phyloP scores from a whole-genome alignment of 1,284 basidiomycete genomes.

The Macrocystidia cucumis region DNA sequence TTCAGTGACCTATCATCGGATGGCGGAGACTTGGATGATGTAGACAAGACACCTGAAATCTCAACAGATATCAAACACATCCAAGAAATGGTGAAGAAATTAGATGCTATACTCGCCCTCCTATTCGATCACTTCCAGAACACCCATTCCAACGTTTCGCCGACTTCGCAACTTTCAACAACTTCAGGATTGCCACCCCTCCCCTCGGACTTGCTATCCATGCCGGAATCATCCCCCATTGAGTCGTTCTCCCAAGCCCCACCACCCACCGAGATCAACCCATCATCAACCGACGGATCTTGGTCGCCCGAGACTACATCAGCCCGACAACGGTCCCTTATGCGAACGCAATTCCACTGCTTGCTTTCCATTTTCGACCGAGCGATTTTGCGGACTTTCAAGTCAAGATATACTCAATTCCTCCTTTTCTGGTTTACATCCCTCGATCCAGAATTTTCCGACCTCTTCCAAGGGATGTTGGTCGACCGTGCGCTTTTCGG shows the following conservation, averaged over 20 bases:
- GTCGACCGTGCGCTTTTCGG: conserved; percentile 79
- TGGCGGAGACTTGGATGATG: conserved; percentile 50
- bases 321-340: conserved; percentile 28
- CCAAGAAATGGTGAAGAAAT: conserved; percentile 82
- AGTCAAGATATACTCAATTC: conserved; percentile 97
- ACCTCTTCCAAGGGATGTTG: conserved; percentile 90
- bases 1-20: conserved; percentile 67
- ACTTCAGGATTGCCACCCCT: conserved; percentile 19
- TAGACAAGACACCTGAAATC: conserved; percentile 32
- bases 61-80: conserved; percentile 60
- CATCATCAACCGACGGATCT: conserved; percentile 8
- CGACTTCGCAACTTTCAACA: conserved; percentile 13
- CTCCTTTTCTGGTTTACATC: conserved; percentile 94
- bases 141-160: conserved; percentile 31
- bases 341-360: conserved; percentile 70
- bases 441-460: conserved; percentile 82
- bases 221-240: conserved; percentile 18
- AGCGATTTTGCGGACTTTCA: conserved; percentile 90
- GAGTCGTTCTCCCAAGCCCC: conserved; percentile 7
- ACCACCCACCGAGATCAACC: background rate
- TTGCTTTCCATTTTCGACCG: conserved; percentile 92
- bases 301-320: conserved; percentile 12
- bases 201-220: conserved; percentile 27
- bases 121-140: conserved; percentile 79
- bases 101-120: conserved; percentile 83